phyloP scores from a whole-genome alignment of 108 stramenopile species.

The Conticribra guillardii region DNA sequence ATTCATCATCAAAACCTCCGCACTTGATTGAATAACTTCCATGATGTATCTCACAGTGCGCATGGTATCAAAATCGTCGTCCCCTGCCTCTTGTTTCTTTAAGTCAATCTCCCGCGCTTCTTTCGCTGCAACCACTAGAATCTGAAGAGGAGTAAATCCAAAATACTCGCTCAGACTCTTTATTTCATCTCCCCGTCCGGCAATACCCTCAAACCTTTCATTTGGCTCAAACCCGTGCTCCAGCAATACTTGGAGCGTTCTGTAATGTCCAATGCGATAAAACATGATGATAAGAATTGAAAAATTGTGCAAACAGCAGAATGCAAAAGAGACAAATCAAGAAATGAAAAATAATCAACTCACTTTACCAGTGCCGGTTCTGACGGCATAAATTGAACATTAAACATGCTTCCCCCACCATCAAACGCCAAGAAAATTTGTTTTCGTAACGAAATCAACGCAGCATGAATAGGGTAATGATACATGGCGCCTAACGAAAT shows the following conservation, averaged over 20 bases:
- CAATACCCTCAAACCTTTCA: conserved; percentile 68
- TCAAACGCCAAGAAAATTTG: conserved; percentile 26
- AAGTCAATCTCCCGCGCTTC: conserved; percentile 12
- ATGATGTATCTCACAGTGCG: conserved; percentile 27
- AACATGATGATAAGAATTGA: neutral
- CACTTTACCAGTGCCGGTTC: conserved; percentile 21
- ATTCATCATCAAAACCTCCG: conserved; percentile 54
- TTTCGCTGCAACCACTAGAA: conserved; percentile 57
- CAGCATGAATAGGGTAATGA: conserved; percentile 76
- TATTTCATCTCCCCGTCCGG: conserved; percentile 33
- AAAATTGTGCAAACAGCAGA: conserved; percentile 1
- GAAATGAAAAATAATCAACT: no score
- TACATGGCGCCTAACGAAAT: conserved; percentile 61
- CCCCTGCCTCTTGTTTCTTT: conserved; percentile 23
- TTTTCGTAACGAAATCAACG: conserved; percentile 54
- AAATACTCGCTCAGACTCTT: conserved; percentile 48
- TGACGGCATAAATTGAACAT: conserved; percentile 10
- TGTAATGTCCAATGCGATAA: neutral
- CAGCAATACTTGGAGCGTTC: conserved; percentile 57
- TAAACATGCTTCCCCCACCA: conserved; percentile 3
- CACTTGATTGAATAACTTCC: conserved; percentile 41
- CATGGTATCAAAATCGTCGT: conserved; percentile 31
- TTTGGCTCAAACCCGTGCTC: conserved; percentile 80
- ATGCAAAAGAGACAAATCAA: no score
- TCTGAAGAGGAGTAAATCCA: conserved; percentile 85